Conservation (phyloP, 2,329 filamentous ascomycete species). For the Pseudodiploospora longispora region DNA sequence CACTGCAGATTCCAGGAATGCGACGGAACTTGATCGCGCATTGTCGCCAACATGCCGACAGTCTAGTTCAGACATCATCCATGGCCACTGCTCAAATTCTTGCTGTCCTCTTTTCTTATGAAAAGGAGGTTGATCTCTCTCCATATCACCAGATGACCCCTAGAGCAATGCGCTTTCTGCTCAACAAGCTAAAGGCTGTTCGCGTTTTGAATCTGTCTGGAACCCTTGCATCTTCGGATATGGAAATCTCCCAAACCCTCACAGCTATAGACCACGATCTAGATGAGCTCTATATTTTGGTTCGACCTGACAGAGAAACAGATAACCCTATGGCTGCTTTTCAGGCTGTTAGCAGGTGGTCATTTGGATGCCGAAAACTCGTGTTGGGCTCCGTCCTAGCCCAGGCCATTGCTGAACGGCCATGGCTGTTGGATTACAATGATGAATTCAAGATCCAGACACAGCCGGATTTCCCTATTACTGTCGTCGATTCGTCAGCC, state of each 20-base stretch:
- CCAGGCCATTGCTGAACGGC: background rate
- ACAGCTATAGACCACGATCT: background rate
- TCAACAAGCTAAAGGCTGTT: background rate
- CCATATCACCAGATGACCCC: background rate
- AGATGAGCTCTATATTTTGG: constrained; percentile 1
- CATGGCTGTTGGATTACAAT: background rate
- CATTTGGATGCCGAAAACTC: background rate
- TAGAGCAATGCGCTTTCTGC: background rate
- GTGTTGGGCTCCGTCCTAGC: background rate
- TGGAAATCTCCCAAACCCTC: background rate
- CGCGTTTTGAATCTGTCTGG: constrained; percentile 1
- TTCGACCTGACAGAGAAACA: background rate
- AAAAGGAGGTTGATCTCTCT: background rate
- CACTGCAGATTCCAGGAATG: background rate
- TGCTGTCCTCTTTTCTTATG: background rate
- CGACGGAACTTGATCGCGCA: background rate
- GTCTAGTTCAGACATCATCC: background rate
- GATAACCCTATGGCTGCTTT: background rate
- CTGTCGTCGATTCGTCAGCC: no score
- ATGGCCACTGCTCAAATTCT: background rate
- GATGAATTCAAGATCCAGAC: background rate
- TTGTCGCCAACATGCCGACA: background rate
- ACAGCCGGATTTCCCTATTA: background rate
- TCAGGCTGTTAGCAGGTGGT: background rate
- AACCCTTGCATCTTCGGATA: background rate